Conservation (phyloP, 2,329 filamentous ascomycete genomes). For the Fusarium veterinarium region DNA sequence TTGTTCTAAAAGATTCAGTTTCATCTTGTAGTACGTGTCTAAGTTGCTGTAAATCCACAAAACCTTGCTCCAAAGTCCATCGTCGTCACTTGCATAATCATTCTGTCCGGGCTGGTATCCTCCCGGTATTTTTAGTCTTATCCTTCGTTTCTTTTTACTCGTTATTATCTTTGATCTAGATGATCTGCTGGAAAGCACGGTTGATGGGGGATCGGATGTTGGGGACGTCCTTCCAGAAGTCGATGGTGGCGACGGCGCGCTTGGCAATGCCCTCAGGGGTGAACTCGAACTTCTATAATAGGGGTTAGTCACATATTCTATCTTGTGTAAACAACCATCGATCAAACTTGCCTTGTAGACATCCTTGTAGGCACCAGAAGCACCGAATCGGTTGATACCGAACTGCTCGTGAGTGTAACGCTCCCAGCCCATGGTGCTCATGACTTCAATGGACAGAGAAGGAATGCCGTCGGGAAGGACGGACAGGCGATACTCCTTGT, state of each 20-base stretch:
- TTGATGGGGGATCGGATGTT: slow-evolving; percentile 96
- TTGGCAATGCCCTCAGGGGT: slow-evolving; percentile 96
- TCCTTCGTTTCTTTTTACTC: slow-evolving; percentile 31
- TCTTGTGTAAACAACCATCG: background rate
- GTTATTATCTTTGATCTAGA: slow-evolving; percentile 66
- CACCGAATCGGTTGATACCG: slow-evolving; percentile 98
- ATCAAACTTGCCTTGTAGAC: slow-evolving; percentile 83
- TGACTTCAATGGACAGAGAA: slow-evolving; percentile 92
- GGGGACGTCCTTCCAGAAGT: slow-evolving; percentile 96
- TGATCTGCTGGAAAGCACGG: slow-evolving; percentile 96
- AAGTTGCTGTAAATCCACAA: slow-evolving; percentile 40
- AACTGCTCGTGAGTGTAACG: slow-evolving; percentile 99
- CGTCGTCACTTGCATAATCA: slow-evolving; percentile 44
- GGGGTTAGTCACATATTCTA: slow-evolving; percentile 50
- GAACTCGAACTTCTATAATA: slow-evolving; percentile 93
- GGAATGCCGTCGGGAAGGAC: slow-evolving; percentile 96
- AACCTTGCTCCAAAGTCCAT: slow-evolving; percentile 43
- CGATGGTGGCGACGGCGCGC: slow-evolving; percentile 89
- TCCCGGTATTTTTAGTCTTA: slow-evolving; percentile 23
- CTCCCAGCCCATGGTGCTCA: slow-evolving; percentile 98
- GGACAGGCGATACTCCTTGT: slow-evolving; percentile 93
- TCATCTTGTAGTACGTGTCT: slow-evolving; percentile 44
- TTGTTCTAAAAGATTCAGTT: slow-evolving; percentile 44
- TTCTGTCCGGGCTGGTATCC: slow-evolving; percentile 28
- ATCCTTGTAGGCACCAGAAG: slow-evolving; percentile 95